A percentile compares a stretch with the other conserved stretches of the same genome.
phyloP scores from a whole-genome alignment of 2,329 filamentous ascomycete genomes.

The Botrytis squamosa region DNA sequence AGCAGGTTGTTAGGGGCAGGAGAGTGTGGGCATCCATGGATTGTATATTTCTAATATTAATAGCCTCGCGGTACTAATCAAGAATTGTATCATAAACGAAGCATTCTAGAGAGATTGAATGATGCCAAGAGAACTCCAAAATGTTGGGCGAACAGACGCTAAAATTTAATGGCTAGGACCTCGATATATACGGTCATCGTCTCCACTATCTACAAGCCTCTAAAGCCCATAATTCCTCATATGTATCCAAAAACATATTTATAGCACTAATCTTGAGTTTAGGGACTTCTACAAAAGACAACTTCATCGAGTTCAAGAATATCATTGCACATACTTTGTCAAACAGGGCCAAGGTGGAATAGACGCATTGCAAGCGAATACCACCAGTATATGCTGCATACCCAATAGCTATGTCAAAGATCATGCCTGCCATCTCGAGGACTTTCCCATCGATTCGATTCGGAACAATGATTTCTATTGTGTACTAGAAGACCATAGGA shows the following conservation, averaged over 20 bases:
- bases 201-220: neutral
- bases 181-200: neutral
- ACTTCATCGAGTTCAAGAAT: neutral
- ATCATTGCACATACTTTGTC: neutral
- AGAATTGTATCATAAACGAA: neutral
- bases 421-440: neutral
- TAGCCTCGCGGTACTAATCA: neutral
- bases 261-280: neutral
- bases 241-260: neutral
- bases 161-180: neutral
- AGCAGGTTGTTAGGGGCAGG: fast-evolving
- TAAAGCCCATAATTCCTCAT: neutral
- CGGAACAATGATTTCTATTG: neutral
- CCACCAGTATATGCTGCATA: neutral
- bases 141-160: neutral
- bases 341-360: neutral
- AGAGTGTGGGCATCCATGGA: neutral
- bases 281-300: neutral
- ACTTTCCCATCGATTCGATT: neutral
- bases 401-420: neutral
- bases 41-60: neutral
- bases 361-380: neutral
- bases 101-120: neutral
- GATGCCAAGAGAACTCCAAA: neutral
- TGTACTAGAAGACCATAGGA: neutral